Percentiles rank a stretch among this genome's conserved stretches.
phyloP scores from a whole-genome alignment of 1,284 basidiomycete species.

The Phaffia rhodozyma region DNA sequence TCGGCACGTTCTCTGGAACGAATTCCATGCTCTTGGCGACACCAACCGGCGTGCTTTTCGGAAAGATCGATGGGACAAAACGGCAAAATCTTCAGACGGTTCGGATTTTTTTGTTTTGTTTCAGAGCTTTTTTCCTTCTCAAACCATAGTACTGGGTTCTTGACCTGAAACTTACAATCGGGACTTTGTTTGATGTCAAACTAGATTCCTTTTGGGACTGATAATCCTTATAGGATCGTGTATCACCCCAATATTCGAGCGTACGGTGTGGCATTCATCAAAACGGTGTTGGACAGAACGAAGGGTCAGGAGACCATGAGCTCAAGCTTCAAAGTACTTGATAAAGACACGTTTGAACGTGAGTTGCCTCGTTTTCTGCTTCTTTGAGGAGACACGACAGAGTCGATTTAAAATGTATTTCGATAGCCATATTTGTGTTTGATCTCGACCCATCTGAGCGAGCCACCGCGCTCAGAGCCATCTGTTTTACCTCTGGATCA shows the following conservation, averaged over 20 bases:
- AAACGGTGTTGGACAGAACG: constrained; percentile 44
- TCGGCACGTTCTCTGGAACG: constrained; percentile 43
- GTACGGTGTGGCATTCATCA: constrained; percentile 53
- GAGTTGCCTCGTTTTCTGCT: constrained; percentile 24
- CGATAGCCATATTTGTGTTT: constrained; percentile 10
- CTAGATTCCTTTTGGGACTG: constrained; percentile 56
- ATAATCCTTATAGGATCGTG: constrained; percentile 53
- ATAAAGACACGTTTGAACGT: constrained; percentile 56
- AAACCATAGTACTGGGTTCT: background rate
- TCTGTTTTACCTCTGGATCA: constrained; percentile 17
- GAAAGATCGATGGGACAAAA: constrained; percentile 54
- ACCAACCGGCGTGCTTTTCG: constrained; percentile 48
- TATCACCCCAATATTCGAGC: constrained; percentile 45
- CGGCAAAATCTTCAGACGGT: constrained; percentile 72
- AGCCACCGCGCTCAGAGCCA: constrained; percentile 17
- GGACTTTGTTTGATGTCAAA: background rate
- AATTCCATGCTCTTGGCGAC: constrained; percentile 51
- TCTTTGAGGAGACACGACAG: background rate
- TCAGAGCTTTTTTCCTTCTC: background rate
- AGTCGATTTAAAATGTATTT: background rate
- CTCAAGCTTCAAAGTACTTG: constrained; percentile 54
- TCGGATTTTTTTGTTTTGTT: constrained; percentile 24
- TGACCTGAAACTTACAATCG: background rate
- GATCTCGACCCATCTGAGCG: constrained; percentile 18
- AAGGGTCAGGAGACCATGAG: constrained; percentile 43